Evolutionary conservation across 805 yeast species (phyloP), one percentile per base, ranked within the genome.

Genomic region (Metschnikowia amazonensis): DNA sequence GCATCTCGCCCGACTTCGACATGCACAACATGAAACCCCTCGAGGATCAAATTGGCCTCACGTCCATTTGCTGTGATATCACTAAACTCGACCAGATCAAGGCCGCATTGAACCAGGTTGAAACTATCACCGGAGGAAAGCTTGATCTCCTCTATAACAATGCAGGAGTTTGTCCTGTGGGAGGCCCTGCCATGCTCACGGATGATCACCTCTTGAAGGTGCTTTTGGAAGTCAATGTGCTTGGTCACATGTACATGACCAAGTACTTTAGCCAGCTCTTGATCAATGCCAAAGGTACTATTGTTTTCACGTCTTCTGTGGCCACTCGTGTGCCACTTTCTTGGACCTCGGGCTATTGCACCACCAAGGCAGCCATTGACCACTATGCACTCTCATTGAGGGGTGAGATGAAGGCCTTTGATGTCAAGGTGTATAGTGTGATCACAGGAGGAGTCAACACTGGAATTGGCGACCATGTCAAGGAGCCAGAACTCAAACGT

Each of bases 401-500:
- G 4, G 45, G 58, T 5, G 77, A 73, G 46, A 52, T 71, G 59
- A 50, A 54, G 33, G 66, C 67, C 0, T 60, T 69, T 42, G 75
- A 70, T 1, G 74, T 72, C 29, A 58, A 60, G 42, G 73, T 70
- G 2, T 63, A 69, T 38, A 60, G 65, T 48, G 63, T 71, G 6
- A 56, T 65, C 25, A 66, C 75, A 3, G 77, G 77, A 3, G 67
- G 66, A 10, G 73, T 72, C 9, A 57, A 62, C 17, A 66, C 74
- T 2, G 66, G 57, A 10, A 64, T 70, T 25, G 55, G 55, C 14
- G 67, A 63, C 40, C 25, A 44, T 4, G 36, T 44, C 18, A 25
- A 28, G 25, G 30, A 39, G 36, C 40, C 39, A 6, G 25, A 24
- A 17, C 31, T 49, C 10, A 28, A 47, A 16, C 37, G 36, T n/a